Conservation (phyloP, 495 filamentous ascomycete genomes). For the Aspergillus affinis region DNA sequence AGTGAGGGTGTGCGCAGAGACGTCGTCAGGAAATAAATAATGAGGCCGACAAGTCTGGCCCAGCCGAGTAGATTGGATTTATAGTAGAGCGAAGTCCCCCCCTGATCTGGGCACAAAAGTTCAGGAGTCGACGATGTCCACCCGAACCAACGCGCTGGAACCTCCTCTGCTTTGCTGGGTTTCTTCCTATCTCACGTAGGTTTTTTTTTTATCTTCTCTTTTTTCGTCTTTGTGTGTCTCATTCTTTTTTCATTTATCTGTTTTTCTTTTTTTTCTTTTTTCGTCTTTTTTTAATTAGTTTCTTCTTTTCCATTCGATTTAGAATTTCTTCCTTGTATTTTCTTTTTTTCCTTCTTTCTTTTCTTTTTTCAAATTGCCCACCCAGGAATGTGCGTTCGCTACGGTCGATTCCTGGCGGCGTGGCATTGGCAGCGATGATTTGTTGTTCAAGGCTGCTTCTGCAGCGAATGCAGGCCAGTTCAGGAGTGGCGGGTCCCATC, state of each 20-base stretch:
- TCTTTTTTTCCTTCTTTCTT: slow-evolving; percentile 15
- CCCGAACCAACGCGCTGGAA: not conserved
- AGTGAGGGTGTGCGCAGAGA: not conserved
- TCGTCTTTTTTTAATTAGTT: slow-evolving; percentile 13
- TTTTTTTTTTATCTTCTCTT: slow-evolving; percentile 7
- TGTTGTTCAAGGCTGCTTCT: slow-evolving; percentile 20
- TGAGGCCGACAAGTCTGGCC: too few species aligned
- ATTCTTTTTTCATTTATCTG: slow-evolving; percentile 7
- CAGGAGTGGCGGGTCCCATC: slow-evolving; percentile 37
- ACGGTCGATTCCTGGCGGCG: not conserved
- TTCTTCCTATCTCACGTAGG: not conserved
- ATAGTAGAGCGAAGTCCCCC: not conserved
- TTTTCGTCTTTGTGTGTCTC: slow-evolving; percentile 10
- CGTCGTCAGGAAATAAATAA: not conserved
- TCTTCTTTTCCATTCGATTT: slow-evolving; percentile 8
- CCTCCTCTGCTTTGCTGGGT: not conserved
- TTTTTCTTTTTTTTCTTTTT: slow-evolving; percentile 5
- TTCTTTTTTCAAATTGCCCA: not conserved
- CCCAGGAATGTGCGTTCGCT: not conserved
- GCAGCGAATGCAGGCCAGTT: slow-evolving; percentile 32
- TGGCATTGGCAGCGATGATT: slow-evolving; percentile 15
- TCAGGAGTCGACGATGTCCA: slow-evolving; percentile 5
- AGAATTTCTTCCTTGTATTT: slow-evolving; percentile 15
- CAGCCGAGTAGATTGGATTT: not conserved
- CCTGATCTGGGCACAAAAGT: slow-evolving; percentile 10